Percentiles rank a stretch among this genome's conserved stretches.
Evolutionary conservation across 164 flowering plant genomes (phyloP).

Genomic region (Vitis rotundifolia): DNA sequence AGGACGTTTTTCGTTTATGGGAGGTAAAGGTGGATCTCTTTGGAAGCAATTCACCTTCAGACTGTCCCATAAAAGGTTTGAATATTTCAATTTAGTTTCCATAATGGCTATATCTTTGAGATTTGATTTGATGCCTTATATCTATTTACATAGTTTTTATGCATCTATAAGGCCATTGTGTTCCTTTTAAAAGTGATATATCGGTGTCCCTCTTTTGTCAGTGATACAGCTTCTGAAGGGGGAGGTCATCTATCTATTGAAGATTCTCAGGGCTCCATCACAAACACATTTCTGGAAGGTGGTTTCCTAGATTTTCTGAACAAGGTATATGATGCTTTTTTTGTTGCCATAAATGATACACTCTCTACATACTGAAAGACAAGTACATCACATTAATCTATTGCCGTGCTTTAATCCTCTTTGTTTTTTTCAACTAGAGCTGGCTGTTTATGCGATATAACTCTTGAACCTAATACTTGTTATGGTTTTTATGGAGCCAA

Average conservation of each 20-base stretch:
- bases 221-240: conserved; percentile 26
- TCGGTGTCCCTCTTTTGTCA: conserved; percentile 20
- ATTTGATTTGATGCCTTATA: no score
- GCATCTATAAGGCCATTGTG: no score
- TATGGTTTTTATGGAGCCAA: no score
- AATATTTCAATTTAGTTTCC: not conserved
- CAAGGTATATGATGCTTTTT: conserved; percentile 50
- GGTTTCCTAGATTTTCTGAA: conserved; percentile 85
- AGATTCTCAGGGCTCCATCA: conserved; percentile 63
- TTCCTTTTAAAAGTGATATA: no score
- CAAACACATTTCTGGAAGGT: conserved; percentile 44
- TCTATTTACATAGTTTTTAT: no score
- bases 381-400: no score
- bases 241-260: conserved; percentile 69
- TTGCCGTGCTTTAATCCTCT: no score
- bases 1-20: conserved; percentile 97
- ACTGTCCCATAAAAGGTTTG: conserved; percentile 63
- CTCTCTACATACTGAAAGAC: no score
- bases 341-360: not conserved
- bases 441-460: no score
- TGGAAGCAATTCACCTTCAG: conserved; percentile 82
- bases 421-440: no score
- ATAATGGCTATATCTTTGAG: no score
- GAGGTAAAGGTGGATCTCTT: conserved; percentile 86
- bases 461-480: no score